Conservation (phyloP, 2,329 filamentous ascomycete genomes). For the Claviceps pazoutovae region DNA sequence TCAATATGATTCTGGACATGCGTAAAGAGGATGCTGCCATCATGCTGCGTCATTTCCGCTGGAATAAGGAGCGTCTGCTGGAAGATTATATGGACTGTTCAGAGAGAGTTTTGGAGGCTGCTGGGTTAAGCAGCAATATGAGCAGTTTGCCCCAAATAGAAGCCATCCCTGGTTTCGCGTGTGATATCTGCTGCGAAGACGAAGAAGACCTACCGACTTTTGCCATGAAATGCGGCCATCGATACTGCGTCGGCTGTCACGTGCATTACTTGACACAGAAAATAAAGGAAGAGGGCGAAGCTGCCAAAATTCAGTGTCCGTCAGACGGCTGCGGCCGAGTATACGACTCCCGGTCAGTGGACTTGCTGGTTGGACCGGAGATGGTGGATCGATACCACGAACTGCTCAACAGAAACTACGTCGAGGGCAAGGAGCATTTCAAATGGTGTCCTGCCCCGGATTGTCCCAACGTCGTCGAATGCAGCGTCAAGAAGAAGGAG, state of each 20-base stretch:
- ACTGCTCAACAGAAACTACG: constrained; percentile 83
- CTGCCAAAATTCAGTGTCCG: constrained; percentile 86
- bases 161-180: constrained; percentile 62
- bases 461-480: constrained; percentile 86
- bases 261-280: constrained; percentile 83
- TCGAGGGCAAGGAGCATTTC: constrained; percentile 88
- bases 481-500: constrained; percentile 74
- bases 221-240: constrained; percentile 87
- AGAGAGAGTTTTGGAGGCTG: constrained; percentile 65
- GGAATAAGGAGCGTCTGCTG: constrained; percentile 92
- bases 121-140: constrained; percentile 61
- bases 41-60: constrained; percentile 73
- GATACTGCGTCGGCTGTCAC: constrained; percentile 89
- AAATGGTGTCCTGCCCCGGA: constrained; percentile 99
- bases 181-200: constrained; percentile 95
- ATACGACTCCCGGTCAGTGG: constrained; percentile 77
- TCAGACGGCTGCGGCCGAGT: constrained; percentile 77
- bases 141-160: constrained; percentile 52
- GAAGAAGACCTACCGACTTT: constrained; percentile 64
- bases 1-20: constrained; percentile 81
- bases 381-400: constrained; percentile 58
- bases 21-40: constrained; percentile 84
- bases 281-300: constrained; percentile 89
- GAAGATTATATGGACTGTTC: constrained; percentile 92
- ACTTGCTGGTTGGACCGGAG: constrained; percentile 53